Conservation (phyloP, 2,329 filamentous ascomycete genomes). For the Colletotrichum ledebouriae region DNA sequence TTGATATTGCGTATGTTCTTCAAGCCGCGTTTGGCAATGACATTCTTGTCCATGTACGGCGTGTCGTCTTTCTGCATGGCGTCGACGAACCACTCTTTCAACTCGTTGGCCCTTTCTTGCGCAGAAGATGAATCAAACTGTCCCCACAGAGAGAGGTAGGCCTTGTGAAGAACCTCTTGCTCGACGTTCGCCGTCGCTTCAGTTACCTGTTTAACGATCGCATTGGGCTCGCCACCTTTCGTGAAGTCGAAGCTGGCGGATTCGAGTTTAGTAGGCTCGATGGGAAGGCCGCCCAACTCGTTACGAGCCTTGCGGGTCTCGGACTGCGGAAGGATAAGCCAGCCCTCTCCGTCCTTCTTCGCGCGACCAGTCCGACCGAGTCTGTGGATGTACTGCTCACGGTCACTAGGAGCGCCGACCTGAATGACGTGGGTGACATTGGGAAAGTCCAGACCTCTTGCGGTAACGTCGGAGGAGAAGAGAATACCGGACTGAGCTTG, state of each 20-base stretch:
- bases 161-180: slow-evolving; percentile 48
- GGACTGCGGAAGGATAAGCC: slow-evolving; percentile 71
- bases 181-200: slow-evolving; percentile 56
- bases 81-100: slow-evolving; percentile 66
- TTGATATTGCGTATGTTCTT: slow-evolving; percentile 51
- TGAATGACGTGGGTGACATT: slow-evolving; percentile 85
- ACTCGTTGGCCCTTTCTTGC: slow-evolving; percentile 57
- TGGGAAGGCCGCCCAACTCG: slow-evolving; percentile 70
- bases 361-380: slow-evolving; percentile 83
- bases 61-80: slow-evolving; percentile 64
- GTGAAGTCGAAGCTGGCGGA: slow-evolving; percentile 65
- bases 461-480: slow-evolving; percentile 84
- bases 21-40: slow-evolving; percentile 50
- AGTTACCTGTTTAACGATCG: slow-evolving; percentile 50
- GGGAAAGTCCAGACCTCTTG: slow-evolving; percentile 87
- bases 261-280: slow-evolving; percentile 68
- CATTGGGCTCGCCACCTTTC: slow-evolving; percentile 2
- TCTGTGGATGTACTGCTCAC: slow-evolving; percentile 82
- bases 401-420: slow-evolving; percentile 72
- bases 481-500: slow-evolving; percentile 72
- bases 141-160: slow-evolving; percentile 72
- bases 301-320: slow-evolving; percentile 64
- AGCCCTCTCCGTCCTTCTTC: slow-evolving; percentile 79
- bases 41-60: slow-evolving; percentile 45
- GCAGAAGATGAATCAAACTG: slow-evolving; percentile 50